phyloP scores from a whole-genome alignment of 306 rosid genomes.

The Vigna nakashimae region DNA sequence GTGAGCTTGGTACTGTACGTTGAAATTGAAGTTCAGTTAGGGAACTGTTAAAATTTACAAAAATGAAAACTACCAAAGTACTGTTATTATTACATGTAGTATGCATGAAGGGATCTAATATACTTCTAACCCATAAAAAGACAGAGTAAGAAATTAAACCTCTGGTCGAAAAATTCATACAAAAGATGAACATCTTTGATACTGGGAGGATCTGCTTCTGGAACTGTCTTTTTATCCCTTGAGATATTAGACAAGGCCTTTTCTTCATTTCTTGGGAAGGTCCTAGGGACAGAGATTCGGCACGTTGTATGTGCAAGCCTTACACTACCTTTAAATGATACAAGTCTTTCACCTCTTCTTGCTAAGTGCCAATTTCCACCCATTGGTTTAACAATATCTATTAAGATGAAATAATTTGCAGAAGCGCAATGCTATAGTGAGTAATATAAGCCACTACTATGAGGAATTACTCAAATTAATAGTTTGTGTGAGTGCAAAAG shows the following conservation, averaged over 20 bases:
- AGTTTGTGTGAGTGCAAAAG: neutral
- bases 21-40: slow-evolving; percentile 38
- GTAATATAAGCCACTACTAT: slow-evolving; percentile 20
- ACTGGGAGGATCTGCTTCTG: slow-evolving; percentile 90
- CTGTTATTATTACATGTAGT: neutral
- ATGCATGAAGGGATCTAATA: neutral
- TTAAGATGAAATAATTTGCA: neutral
- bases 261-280: slow-evolving; percentile 45
- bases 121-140: neutral
- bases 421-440: neutral
- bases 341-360: slow-evolving; percentile 47
- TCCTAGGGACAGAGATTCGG: slow-evolving; percentile 59
- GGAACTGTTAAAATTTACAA: slow-evolving; percentile 6
- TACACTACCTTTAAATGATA: slow-evolving; percentile 48
- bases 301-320: slow-evolving; percentile 65
- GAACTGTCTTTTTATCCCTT: slow-evolving; percentile 72
- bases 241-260: slow-evolving; percentile 45
- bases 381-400: slow-evolving; percentile 53
- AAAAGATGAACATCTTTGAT: slow-evolving; percentile 64
- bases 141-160: slow-evolving; percentile 52
- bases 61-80: slow-evolving; percentile 11
- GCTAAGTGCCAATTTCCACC: slow-evolving; percentile 47
- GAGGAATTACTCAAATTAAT: neutral
- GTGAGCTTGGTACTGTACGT: slow-evolving; percentile 69
- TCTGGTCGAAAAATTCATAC: slow-evolving; percentile 72